A percentile compares a stretch with the other conserved stretches of the same genome.
Conservation (phyloP, 2,329 filamentous ascomycete genomes). For the Triangularia verruculosa region DNA sequence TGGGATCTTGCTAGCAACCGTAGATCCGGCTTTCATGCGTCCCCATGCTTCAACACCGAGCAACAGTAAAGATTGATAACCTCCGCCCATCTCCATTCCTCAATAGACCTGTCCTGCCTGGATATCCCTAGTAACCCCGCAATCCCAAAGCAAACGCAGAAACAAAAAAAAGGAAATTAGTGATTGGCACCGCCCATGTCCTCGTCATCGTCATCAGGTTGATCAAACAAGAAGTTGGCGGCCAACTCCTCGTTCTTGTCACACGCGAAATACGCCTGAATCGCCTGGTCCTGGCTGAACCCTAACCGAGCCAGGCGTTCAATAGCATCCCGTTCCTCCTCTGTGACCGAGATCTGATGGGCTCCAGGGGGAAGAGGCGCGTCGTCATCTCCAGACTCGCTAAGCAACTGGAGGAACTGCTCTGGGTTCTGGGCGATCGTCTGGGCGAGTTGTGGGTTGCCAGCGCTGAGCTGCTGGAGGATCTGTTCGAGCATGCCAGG, state of each 20-base stretch:
- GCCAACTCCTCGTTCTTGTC: slow-evolving; percentile 99
- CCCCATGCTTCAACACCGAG: not conserved
- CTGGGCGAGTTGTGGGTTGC: slow-evolving; percentile 90
- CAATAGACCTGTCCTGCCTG: not conserved
- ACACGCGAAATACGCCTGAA: slow-evolving; percentile 98
- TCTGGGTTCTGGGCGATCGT: slow-evolving; percentile 90
- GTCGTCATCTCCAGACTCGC: slow-evolving; percentile 76
- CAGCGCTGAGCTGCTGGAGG: slow-evolving; percentile 88
- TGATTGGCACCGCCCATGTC: slow-evolving; percentile 10
- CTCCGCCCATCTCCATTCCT: not conserved
- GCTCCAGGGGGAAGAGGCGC: slow-evolving; percentile 82
- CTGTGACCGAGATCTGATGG: slow-evolving; percentile 85
- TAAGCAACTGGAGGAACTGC: slow-evolving; percentile 85
- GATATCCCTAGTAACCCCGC: not conserved
- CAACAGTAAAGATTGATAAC: not conserved
- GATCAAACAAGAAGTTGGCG: slow-evolving; percentile 96
- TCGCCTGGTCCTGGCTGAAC: slow-evolving; percentile 88
- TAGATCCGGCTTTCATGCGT: not conserved
- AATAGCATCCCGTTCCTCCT: slow-evolving; percentile 95
- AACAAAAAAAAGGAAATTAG: not conserved
- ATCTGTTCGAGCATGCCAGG: slow-evolving; percentile 99
- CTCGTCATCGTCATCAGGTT: slow-evolving; percentile 77
- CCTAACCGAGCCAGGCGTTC: slow-evolving; percentile 91
- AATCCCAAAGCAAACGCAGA: not conserved
- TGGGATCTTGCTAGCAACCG: not conserved